These are phyloP conservation scores for Achaetomiella virescens DNA, from an alignment of 495 filamentous ascomycete genomes.

Conservation along the genomic window DNA sequence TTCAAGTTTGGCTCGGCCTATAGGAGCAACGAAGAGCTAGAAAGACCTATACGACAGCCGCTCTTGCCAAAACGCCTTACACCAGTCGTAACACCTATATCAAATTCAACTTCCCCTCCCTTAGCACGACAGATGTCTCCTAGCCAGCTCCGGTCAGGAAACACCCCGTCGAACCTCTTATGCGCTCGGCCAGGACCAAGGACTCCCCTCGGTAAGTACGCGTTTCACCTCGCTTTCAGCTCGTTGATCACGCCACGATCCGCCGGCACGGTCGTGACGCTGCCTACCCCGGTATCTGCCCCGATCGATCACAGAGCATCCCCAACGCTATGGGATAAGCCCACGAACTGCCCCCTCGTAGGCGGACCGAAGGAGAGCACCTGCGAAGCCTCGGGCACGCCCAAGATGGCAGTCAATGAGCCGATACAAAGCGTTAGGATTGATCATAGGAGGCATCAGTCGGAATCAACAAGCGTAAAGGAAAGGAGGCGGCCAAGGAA, in stretches of 20 bases:
- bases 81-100: slow-evolving; percentile 46
- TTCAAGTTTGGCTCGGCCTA: slow-evolving; percentile 15
- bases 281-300: slow-evolving; percentile 43
- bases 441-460: slow-evolving; percentile 43
- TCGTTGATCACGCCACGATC: slow-evolving; percentile 35
- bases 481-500: slow-evolving; percentile 53
- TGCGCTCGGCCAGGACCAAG: slow-evolving; percentile 32
- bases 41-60: slow-evolving; percentile 30
- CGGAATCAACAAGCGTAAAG: slow-evolving; percentile 54
- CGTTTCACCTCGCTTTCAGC: slow-evolving; percentile 40
- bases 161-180: slow-evolving; percentile 28
- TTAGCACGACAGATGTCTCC: slow-evolving; percentile 35
- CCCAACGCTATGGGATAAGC: slow-evolving; percentile 42
- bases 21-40: slow-evolving; percentile 16
- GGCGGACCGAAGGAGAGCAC: slow-evolving; percentile 23
- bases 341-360: slow-evolving; percentile 19
- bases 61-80: slow-evolving; percentile 45
- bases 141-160: slow-evolving; percentile 36
- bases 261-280: slow-evolving; percentile 36
- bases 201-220: slow-evolving; percentile 42
- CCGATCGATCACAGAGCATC: slow-evolving; percentile 37
- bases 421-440: slow-evolving; percentile 18
- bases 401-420: slow-evolving; percentile 32
- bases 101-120: slow-evolving; percentile 28
- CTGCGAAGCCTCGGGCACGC: slow-evolving; percentile 20